Evolutionary conservation across 495 filamentous ascomycete species (phyloP).

Genomic region (Evernia prunastri): DNA sequence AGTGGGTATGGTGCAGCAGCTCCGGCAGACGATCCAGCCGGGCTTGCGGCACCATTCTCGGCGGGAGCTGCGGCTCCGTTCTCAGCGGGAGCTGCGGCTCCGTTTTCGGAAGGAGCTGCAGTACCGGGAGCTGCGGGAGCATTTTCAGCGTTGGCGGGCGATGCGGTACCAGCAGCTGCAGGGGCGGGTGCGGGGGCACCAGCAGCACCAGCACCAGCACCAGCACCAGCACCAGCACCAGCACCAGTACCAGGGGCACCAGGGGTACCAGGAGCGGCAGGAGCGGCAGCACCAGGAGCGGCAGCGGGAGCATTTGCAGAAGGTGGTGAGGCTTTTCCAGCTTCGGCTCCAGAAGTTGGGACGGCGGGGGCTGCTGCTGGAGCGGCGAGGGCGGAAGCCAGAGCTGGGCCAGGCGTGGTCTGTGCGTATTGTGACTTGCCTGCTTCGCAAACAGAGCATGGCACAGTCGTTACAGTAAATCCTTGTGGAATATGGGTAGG

Average conservation of each 20-base stretch:
- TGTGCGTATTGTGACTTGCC: slow-evolving; percentile 11
- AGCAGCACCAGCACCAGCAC: slow-evolving; percentile 1
- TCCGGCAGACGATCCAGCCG: slow-evolving; percentile 1
- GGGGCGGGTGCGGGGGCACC: slow-evolving; percentile 1
- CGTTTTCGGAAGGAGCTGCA: slow-evolving; percentile 1
- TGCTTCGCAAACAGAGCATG: slow-evolving; percentile 16
- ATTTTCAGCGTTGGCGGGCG: slow-evolving; percentile 9
- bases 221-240: slow-evolving; percentile 10
- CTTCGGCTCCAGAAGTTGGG: slow-evolving; percentile 1
- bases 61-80: slow-evolving; percentile 29
- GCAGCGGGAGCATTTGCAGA: slow-evolving; percentile 12
- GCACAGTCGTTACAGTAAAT: slow-evolving; percentile 24
- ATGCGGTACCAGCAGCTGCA: slow-evolving; percentile 13
- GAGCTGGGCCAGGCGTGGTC: slow-evolving; percentile 22
- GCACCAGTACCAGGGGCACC: slow-evolving; percentile 6
- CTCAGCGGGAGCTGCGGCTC: slow-evolving; percentile 13
- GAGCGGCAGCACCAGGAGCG: slow-evolving; percentile 11
- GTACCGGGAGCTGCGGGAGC: slow-evolving; percentile 9
- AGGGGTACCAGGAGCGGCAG: not conserved
- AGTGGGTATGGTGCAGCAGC: slow-evolving; percentile 10
- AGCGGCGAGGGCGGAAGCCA: slow-evolving; percentile 15
- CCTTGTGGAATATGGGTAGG: slow-evolving; percentile 24
- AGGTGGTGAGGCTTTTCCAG: not conserved
- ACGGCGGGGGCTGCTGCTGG: slow-evolving; percentile 13
- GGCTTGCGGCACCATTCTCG: slow-evolving; percentile 4